Conservation (phyloP, 768 basidiomycete species). For the Boletellus emodensis region DNA sequence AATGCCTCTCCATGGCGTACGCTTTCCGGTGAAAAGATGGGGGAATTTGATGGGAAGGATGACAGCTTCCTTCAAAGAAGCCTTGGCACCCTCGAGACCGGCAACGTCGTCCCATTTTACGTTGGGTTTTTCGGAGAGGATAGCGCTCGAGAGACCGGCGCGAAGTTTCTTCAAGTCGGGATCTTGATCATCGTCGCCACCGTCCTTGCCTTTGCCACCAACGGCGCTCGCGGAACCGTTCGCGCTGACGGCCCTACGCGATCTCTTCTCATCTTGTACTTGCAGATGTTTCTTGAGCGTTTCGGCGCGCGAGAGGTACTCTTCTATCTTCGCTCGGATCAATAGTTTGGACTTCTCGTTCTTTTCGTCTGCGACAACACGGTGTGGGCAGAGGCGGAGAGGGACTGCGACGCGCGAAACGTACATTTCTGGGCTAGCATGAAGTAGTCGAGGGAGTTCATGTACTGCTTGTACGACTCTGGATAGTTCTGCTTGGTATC, state of each 20-base stretch:
- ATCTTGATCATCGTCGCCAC: slow-evolving; percentile 68
- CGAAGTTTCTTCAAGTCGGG: slow-evolving; percentile 95
- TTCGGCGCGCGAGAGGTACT: slow-evolving; percentile 91
- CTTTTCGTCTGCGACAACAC: slow-evolving; percentile 59
- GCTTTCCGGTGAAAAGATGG: slow-evolving; percentile 96
- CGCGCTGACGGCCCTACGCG: slow-evolving; percentile 46
- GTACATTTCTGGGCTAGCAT: slow-evolving; percentile 94
- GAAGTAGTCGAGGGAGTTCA: slow-evolving; percentile 96
- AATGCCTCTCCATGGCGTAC: slow-evolving; percentile 96
- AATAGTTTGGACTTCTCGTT: slow-evolving; percentile 87
- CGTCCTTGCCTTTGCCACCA: slow-evolving; percentile 46
- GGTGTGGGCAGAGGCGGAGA: neutral
- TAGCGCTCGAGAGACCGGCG: slow-evolving; percentile 83
- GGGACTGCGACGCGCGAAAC: neutral
- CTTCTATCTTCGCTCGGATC: slow-evolving; percentile 83
- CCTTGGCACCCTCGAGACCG: slow-evolving; percentile 92
- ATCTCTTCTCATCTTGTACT: slow-evolving; percentile 53
- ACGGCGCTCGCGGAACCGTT: slow-evolving; percentile 42
- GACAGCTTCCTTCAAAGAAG: slow-evolving; percentile 95
- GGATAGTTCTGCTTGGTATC: slow-evolving; percentile 91
- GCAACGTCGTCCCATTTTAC: slow-evolving; percentile 99
- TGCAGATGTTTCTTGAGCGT: slow-evolving; percentile 81
- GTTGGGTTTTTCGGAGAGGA: slow-evolving; percentile 90
- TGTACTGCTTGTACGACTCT: slow-evolving; percentile 92
- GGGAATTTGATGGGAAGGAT: slow-evolving; percentile 99